Percentiles rank a stretch among this genome's conserved stretches.
phyloP scores from a whole-genome alignment of 208 protist species.

The Crithidia sp. region DNA sequence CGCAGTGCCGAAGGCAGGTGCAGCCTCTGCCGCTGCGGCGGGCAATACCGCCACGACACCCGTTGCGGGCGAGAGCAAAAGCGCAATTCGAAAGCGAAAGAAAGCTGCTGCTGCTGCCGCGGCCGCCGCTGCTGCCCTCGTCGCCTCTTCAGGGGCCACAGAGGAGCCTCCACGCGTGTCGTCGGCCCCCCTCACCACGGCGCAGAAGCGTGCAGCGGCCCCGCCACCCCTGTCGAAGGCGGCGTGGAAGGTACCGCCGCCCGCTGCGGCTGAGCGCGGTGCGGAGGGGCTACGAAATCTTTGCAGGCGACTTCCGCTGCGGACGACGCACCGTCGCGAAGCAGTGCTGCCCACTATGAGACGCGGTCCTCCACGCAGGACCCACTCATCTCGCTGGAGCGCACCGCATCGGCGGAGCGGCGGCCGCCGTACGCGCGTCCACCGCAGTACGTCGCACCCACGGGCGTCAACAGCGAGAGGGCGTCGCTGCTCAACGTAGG shows the following conservation, averaged over 20 bases:
- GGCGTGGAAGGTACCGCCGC: not conserved
- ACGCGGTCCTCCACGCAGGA: not conserved
- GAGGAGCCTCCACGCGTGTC: not conserved
- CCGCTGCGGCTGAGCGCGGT: not conserved
- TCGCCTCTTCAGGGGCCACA: not conserved
- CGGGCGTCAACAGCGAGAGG: not conserved
- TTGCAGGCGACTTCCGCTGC: not conserved
- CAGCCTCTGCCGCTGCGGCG: not conserved
- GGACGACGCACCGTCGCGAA: not conserved
- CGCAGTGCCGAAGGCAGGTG: not conserved
- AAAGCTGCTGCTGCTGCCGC: slow-evolving; percentile 16
- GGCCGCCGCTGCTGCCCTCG: slow-evolving; percentile 1
- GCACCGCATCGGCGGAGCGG: not conserved
- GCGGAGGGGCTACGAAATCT: not conserved
- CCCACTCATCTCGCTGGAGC: not conserved
- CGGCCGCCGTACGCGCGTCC: not conserved
- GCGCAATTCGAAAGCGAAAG: slow-evolving; percentile 18
- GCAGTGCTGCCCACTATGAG: not conserved
- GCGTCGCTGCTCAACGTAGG: too few species aligned
- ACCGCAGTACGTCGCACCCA: not conserved
- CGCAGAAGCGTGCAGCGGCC: not conserved
- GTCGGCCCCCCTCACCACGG: too few species aligned
- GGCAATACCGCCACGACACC: not conserved
- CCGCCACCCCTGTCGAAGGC: not conserved
- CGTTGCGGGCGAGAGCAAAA: slow-evolving; percentile 8